Conservation (phyloP, 306 rosid species). For the Cicer pinnatifidum region DNA sequence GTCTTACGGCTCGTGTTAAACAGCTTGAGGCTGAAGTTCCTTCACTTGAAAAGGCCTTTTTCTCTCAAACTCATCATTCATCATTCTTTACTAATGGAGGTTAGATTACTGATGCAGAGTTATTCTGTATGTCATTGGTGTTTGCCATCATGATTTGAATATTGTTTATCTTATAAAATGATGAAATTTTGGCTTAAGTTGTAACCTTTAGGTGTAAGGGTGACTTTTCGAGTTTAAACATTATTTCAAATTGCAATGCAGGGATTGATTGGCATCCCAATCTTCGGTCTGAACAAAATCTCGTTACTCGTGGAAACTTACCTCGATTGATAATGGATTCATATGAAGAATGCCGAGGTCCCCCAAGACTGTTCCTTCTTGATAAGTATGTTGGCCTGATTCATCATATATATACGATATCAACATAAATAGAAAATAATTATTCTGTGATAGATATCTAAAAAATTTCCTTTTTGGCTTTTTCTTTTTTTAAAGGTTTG, state of each 20-base stretch:
- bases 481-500: slow-evolving; percentile 70
- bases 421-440: slow-evolving; percentile 4
- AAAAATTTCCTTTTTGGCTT: slow-evolving; percentile 17
- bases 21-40: slow-evolving; percentile 99
- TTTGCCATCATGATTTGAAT: slow-evolving; percentile 37
- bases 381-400: slow-evolving; percentile 75
- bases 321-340: slow-evolving; percentile 98
- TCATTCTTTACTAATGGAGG: slow-evolving; percentile 79
- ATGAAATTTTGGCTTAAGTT: slow-evolving; percentile 34
- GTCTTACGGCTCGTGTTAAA: slow-evolving; percentile 87
- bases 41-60: slow-evolving; percentile 84
- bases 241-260: slow-evolving; percentile 51
- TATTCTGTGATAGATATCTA: slow-evolving; percentile 27
- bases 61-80: slow-evolving; percentile 80
- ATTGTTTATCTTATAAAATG: slow-evolving; percentile 29
- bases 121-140: slow-evolving; percentile 38
- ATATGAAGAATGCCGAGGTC: slow-evolving; percentile 91
- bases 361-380: slow-evolving; percentile 89
- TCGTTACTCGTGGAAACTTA: slow-evolving; percentile 73
- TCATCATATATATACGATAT: slow-evolving; percentile 5
- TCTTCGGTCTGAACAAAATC: slow-evolving; percentile 71
- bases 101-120: slow-evolving; percentile 48
- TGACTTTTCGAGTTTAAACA: slow-evolving; percentile 33
- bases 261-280: slow-evolving; percentile 95
- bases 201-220: slow-evolving; percentile 23